Conservation (phyloP, 164 flowering plant genomes). For the Magnolia changhungtana region DNA sequence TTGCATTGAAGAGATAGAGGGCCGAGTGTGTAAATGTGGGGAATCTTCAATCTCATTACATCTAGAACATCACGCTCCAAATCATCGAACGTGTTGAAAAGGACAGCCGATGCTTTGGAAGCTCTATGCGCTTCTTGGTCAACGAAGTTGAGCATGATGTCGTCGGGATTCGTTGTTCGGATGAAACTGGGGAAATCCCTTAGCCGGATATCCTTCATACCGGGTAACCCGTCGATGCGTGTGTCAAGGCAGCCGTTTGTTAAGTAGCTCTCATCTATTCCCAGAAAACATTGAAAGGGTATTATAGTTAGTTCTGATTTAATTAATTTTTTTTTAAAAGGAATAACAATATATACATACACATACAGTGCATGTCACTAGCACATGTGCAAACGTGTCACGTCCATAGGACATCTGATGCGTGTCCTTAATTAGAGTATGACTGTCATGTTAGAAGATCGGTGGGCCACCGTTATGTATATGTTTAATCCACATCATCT, state of each 20-base stretch:
- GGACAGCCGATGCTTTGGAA: conserved; percentile 20
- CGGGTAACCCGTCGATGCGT: conserved; percentile 34
- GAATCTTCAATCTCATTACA: conserved; percentile 20
- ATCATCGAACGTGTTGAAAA: conserved; percentile 41
- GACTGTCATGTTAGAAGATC: too few relatives aligned
- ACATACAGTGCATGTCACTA: background rate
- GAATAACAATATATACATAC: background rate
- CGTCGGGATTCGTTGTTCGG: conserved; percentile 31
- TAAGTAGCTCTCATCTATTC: conserved; percentile 29
- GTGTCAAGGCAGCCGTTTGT: conserved; percentile 41
- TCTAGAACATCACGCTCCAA: conserved; percentile 33
- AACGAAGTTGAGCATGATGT: conserved; percentile 22
- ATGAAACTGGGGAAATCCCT: conserved; percentile 36
- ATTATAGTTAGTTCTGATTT: background rate
- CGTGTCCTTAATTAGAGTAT: too few relatives aligned
- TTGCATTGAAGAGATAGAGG: conserved; percentile 26
- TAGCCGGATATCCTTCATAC: conserved; percentile 32
- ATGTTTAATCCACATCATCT: too few relatives aligned
- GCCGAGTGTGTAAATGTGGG: conserved; percentile 31
- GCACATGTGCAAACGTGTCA: too few relatives aligned
- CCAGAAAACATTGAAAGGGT: background rate
- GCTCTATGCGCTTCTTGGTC: conserved; percentile 10
- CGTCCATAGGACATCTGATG: too few relatives aligned
- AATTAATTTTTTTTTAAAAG: background rate
- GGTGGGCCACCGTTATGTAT: too few relatives aligned